Conservation (phyloP, 2,329 filamentous ascomycete genomes). For the Paraphaeosphaeria sporulosa region DNA sequence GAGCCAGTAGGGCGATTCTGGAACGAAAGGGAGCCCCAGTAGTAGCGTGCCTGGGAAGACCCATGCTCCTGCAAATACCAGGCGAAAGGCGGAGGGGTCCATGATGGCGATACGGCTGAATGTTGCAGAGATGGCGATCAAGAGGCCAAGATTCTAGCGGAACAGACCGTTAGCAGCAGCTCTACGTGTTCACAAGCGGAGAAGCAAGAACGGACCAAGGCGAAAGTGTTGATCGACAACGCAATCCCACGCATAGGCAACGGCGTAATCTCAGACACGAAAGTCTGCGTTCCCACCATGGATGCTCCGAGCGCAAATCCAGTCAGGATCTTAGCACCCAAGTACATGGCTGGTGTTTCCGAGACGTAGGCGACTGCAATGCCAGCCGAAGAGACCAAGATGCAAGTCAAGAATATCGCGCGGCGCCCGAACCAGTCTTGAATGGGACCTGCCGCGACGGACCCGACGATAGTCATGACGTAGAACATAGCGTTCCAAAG, state of each 20-base stretch:
- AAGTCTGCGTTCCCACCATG: slow-evolving; percentile 30
- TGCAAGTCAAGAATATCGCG: slow-evolving; percentile 25
- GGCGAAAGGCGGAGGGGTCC: slow-evolving; percentile 13
- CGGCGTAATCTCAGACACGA: slow-evolving; percentile 35
- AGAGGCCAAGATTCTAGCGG: slow-evolving; percentile 26
- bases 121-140: slow-evolving; percentile 31
- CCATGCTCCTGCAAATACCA: slow-evolving; percentile 35
- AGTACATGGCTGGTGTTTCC: slow-evolving; percentile 29
- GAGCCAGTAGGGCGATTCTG: slow-evolving; percentile 8
- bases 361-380: slow-evolving; percentile 34
- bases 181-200: too few species aligned
- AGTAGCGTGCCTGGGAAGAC: slow-evolving; percentile 28
- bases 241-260: slow-evolving; percentile 29
- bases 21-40: slow-evolving; percentile 28
- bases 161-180: too few species aligned
- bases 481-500: slow-evolving; percentile 50
- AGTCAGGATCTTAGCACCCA: slow-evolving; percentile 34
- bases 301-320: slow-evolving; percentile 34
- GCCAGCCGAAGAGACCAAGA: slow-evolving; percentile 17
- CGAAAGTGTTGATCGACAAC: slow-evolving; percentile 33
- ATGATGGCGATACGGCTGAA: slow-evolving; percentile 32
- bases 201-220: slow-evolving; percentile 23
- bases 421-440: slow-evolving; percentile 31
- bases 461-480: slow-evolving; percentile 39
- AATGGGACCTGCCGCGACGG: slow-evolving; percentile 33